phyloP scores from a whole-genome alignment of 169 alveolate species.

The Plasmodium coatneyi region DNA sequence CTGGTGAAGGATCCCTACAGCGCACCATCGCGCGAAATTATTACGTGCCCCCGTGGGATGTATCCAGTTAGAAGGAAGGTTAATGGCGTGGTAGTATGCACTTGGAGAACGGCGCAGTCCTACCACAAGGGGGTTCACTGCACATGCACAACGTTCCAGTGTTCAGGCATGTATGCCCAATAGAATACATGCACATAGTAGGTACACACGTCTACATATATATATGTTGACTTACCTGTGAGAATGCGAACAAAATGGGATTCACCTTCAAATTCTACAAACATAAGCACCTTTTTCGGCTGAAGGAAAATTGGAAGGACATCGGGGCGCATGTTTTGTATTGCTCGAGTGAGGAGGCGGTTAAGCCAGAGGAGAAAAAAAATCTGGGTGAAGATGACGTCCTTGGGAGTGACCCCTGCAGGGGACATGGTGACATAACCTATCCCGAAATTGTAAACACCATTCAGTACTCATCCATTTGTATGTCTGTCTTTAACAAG shows the following conservation, averaged over 20 bases:
- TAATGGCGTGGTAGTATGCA: background rate
- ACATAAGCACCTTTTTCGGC: conserved; percentile 37
- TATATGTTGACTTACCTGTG: background rate
- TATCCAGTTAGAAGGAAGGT: background rate
- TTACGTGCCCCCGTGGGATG: background rate
- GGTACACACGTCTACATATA: background rate
- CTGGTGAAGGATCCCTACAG: background rate
- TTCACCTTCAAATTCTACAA: conserved; percentile 43
- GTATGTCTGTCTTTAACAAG: conserved; percentile 22
- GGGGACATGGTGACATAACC: background rate
- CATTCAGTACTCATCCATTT: conserved; percentile 56
- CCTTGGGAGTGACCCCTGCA: background rate
- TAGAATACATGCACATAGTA: background rate
- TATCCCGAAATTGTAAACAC: conserved; percentile 18
- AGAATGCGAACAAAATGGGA: conserved; percentile 17
- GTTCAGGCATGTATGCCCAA: background rate
- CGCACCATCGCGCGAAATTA: background rate
- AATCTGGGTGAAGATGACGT: background rate
- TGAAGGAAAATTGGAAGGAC: conserved; percentile 22
- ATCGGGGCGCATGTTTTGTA: conserved; percentile 7
- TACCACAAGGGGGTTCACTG: background rate
- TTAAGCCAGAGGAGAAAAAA: background rate
- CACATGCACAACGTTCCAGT: background rate
- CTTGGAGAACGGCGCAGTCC: background rate
- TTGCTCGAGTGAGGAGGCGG: conserved; percentile 3